A percentile compares a stretch with the other conserved stretches of the same genome.
phyloP scores from a whole-genome alignment of 495 filamentous ascomycete species.

The Xylaria scruposa region DNA sequence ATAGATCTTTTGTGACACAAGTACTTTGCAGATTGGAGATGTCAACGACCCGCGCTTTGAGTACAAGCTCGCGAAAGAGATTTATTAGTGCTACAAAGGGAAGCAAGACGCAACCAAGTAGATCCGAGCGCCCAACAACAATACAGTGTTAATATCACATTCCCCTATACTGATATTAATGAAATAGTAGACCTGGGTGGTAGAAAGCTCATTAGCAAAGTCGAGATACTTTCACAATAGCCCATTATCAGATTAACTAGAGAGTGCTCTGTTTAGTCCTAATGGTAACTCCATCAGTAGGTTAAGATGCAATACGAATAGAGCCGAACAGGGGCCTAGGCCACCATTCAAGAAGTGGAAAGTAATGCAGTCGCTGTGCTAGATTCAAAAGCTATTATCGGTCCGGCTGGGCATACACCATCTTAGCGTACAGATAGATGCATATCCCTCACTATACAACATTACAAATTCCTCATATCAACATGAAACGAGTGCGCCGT shows the following conservation, averaged over 20 bases:
- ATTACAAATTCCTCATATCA: not conserved
- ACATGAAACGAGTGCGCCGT: not conserved
- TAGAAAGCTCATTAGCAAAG: not conserved
- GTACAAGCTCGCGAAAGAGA: not conserved
- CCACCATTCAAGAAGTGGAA: not conserved
- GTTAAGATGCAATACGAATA: not conserved
- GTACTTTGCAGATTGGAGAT: not conserved
- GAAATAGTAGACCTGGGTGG: not conserved
- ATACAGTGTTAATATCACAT: not conserved
- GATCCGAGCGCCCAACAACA: not conserved
- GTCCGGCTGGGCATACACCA: not conserved
- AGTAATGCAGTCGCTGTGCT: not conserved
- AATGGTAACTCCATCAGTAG: not conserved
- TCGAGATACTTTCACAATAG: not conserved
- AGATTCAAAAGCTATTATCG: not conserved
- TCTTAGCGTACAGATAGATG: not conserved
- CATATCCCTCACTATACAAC: not conserved
- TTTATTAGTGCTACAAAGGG: not conserved
- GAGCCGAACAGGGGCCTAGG: not conserved
- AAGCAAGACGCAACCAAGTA: not conserved
- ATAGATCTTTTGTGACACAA: not conserved
- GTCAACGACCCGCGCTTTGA: not conserved
- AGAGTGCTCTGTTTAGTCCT: not conserved
- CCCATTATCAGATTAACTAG: not conserved
- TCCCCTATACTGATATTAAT: not conserved